Conservation (phyloP, 2,329 filamentous ascomycete genomes). For the Exophiala lecanii-corni region DNA sequence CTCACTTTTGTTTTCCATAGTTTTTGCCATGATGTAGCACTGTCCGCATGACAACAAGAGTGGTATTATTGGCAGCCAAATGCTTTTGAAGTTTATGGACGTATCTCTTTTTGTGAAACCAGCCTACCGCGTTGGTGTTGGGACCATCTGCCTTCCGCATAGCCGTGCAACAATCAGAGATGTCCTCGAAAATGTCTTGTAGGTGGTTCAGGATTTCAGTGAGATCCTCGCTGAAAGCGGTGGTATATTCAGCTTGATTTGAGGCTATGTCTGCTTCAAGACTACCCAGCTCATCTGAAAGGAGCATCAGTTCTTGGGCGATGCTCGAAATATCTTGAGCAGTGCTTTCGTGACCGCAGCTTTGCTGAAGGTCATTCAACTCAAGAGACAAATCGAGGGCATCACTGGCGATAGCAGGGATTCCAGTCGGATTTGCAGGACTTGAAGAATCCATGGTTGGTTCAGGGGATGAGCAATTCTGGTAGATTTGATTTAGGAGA, state of each 20-base stretch:
- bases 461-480: no score
- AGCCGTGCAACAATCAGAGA: conserved; percentile 23
- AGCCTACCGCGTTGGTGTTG: conserved; percentile 15
- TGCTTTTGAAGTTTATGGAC: conserved; percentile 26
- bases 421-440: not conserved
- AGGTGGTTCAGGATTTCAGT: conserved; percentile 22
- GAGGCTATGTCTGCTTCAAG: conserved; percentile 21
- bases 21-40: conserved; percentile 26
- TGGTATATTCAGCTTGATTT: conserved; percentile 22
- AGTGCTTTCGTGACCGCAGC: conserved; percentile 22
- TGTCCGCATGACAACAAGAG: conserved; percentile 27
- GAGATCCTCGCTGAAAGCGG: conserved; percentile 25
- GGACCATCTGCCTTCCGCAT: conserved; percentile 22
- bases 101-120: conserved; percentile 25
- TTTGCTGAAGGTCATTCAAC: conserved; percentile 15
- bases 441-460: no score
- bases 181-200: conserved; percentile 24
- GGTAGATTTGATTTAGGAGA: no score
- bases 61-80: conserved; percentile 25
- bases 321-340: conserved; percentile 19
- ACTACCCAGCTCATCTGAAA: conserved; percentile 18
- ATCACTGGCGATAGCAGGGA: conserved; percentile 12
- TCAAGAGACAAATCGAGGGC: conserved; percentile 17
- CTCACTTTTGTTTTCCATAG: conserved; percentile 25
- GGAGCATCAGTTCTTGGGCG: conserved; percentile 19